Conservation (phyloP, 192 early-diverging fungal species). For the Chytriomyces confervae region DNA sequence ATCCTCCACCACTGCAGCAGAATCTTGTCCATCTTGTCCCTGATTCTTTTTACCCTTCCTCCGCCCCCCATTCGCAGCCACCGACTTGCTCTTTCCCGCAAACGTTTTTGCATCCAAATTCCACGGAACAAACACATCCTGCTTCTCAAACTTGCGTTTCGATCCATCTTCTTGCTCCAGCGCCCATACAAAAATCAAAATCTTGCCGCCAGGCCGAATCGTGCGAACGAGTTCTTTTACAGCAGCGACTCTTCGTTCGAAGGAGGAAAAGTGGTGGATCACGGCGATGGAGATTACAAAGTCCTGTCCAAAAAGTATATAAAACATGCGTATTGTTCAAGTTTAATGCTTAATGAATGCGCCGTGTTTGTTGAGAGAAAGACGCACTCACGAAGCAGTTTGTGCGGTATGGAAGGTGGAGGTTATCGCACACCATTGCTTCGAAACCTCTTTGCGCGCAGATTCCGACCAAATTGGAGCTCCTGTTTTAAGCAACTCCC, state of each 20-base stretch:
- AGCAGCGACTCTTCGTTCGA: conserved; percentile 73
- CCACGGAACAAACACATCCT: conserved; percentile 97
- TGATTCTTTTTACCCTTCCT: no score
- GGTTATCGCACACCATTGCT: conserved; percentile 80
- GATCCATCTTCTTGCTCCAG: conserved; percentile 78
- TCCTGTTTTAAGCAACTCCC: background rate
- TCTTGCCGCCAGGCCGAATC: conserved; percentile 67
- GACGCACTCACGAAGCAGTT: conserved; percentile 72
- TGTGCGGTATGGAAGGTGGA: conserved; percentile 75
- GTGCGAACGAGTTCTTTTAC: conserved; percentile 81
- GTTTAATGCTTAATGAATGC: background rate
- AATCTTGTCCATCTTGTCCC: no score
- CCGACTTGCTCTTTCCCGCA: background rate
- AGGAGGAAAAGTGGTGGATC: conserved; percentile 89
- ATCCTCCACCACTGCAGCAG: background rate
- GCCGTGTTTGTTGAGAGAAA: no score
- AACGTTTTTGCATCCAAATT: conserved; percentile 64
- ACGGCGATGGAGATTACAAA: conserved; percentile 96
- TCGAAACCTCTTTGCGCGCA: conserved; percentile 82
- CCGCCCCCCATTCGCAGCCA: background rate
- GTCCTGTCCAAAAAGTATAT: no score
- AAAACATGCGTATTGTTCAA: no score
- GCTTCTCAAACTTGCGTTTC: conserved; percentile 82
- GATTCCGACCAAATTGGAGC: background rate
- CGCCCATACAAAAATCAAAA: conserved; percentile 96